Base-by-base conservation (phyloP, 805 yeast genomes). In the Zygosaccharomyces bisporus region DNA sequence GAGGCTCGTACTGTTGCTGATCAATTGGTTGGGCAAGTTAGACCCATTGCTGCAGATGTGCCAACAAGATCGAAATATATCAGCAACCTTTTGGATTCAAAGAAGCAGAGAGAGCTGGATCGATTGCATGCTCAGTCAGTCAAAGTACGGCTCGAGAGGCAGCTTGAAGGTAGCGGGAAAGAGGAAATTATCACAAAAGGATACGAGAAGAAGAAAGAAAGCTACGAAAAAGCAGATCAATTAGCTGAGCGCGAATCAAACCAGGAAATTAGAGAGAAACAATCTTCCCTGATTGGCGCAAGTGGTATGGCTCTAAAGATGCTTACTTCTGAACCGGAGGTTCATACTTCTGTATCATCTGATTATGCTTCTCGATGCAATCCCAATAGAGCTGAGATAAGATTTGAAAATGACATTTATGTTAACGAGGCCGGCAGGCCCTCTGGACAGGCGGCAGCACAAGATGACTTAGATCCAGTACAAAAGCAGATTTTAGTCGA, bases 101-200 rank as follows among this genome's bases (percentile, higher is more conserved):
- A 73, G 46, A 55, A 60, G 41, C 55, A 55, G 27, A 58, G 85
- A 43, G 75, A 77, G 13, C 49, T 64, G 35, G 84, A 79, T 49
- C 66, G 65, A 25, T 44, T 68, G n/a, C 52, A 64, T 4, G 65
- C 74, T 2, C 57, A 63, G 39, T 73, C 74, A 19, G 51, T 68
- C 17, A 66, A 63, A 37, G 49, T 62, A 6, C 70, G 65, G 31
- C 56, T 64, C 32, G 74, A 71, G 44, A 50, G 73, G 6, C 66
- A 67, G 24, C 44, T 57, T 16, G 77, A 73, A 45, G 71, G 70
- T 4, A 60, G 59, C 23, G 64, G 52, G 37, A 61, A 56, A 3
- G 72, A 60, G 14, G 71, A 67, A 38, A 79, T 77, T 60, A 74
- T 77, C 7, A 73, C 81, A 1, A 57, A 66, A 1, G 72, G 73